Base-by-base conservation (phyloP, 176 grass and related monocot genomes). In the Lolium perenne region DNA sequence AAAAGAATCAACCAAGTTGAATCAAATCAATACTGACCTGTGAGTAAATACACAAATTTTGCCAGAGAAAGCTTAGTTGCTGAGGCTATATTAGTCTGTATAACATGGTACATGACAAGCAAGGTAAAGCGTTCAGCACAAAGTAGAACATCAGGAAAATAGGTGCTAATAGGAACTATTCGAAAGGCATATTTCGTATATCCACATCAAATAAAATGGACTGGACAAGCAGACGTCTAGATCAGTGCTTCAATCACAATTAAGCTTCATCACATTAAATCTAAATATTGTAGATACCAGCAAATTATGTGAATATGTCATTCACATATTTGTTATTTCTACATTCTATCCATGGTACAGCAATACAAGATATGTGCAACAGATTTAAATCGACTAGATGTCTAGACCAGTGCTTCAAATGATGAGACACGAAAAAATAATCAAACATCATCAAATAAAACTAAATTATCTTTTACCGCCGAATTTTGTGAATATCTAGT, bases 231-330 rank as follows among this genome's bases (percentile, higher is more conserved):
- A 11, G 18, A 29, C 47, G 6, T 66, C 46, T 74, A 26, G 18
- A 60, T 59, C 29, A 74, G 25, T 65, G 23, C 55, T 83, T 73
- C 69, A 49, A 56, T 73, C 17, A 64, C 56, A 56, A 85, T 49
- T 35, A 55, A 18, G 32, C 2, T 41, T 71, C 50, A 85, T 18
- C 7, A 0, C 64, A 32, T 21, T 55, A 20, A 18, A 48, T 59
- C 41, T 0, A 69, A 77, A 58, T 13, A 68, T 58, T 5, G 57
- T 83, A 17, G 57, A 17, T 47, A 82, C 3, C 45, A 50, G 14
- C 1, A 87, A 79, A 61, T 46, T 29, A 43, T 57, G 73, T 20
- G 21, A 85, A 77, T 61, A 50, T 63, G n/a, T 10, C 75, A 48
- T 20, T 38, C 2, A 16, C 18, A 65, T 41, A 14, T 50, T 49